Evolutionary conservation across 1,139 yeast species (phyloP), one percentile per base, ranked within the genome.

Genomic region (Debaryomyces fabryi): DNA sequence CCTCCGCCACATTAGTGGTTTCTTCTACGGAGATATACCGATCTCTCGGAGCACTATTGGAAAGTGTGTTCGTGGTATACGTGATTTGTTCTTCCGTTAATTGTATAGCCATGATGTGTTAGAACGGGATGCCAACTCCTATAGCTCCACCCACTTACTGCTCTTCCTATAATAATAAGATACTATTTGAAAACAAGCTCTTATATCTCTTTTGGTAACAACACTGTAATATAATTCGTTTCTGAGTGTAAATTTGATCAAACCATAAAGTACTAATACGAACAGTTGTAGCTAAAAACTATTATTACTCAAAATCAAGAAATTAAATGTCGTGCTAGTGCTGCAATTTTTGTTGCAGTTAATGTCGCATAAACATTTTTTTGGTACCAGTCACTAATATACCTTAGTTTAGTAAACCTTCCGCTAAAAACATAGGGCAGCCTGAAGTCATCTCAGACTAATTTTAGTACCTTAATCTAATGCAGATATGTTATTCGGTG

Each of bases 51-150:
- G 35, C 3, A 20, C 16, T 27, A 27, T 39, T 39, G 21, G 21
- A 13, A 12, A 39, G 42, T 18, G 42, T 16, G 18, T 39, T 39
- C 6, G 42, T 25, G 13, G 42, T 39, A 30, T 39, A 39, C 12
- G 33, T 18, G 16, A 39, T 39, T 39, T 39, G 42, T 16, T 39
- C 42, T 12, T 39, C 42, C 18, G 42, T 27, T 39, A 40, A 30
- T 30, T 40, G 43, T 12, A 40, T 30, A 18, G 35, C 43, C 43
- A 40, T 40, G 21, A 27, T 40, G 20, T 37, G 23, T 30, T 16
- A 13, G 16, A 30, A 18, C 32, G 16, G 16, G 33, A 13, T n/a
- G 15, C 12, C 34, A 25, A 25, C 42, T n/a, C 15, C 27, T 18
- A 40, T 13, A 40, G n/a, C 18, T 27, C 34, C 35, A 18, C 16